Base-by-base conservation (phyloP, 2,329 filamentous ascomycete species). In the Microdochium paspali region DNA sequence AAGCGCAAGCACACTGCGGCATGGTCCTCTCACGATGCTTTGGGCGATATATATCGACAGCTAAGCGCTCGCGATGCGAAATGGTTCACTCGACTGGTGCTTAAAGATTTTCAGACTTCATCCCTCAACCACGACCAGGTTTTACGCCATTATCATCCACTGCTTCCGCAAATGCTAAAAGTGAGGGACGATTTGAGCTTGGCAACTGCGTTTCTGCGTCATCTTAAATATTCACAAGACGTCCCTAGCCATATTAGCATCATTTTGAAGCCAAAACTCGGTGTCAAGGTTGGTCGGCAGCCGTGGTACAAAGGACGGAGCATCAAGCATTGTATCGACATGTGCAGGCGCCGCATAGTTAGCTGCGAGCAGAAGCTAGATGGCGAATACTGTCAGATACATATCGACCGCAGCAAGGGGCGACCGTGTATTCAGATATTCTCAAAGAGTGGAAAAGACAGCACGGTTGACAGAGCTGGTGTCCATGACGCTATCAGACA, bases 361-460 rank as follows among this genome's bases (percentile, higher is more conserved):
- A 87, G 84, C 49, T 75, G 89, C 23, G 88, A 95, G 62, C 74
- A 82, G 46, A 95, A 95, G 60, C 80, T 94, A 51, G 89, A 95
- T 56, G 89, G 87, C 12, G 90, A 95, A 63, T 95, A 93, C 54
- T 94, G 87, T 55, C 90, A 95, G 61, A 80, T 95, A 25, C 90
- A 95, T 57, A 70, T 95, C 32, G 81, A 94, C 58, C 67, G 87
- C 6, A 68, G 69, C 9, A 79, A 76, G 45, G 67, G 67, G 15
- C 60, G 49, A 1, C 59, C 74, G 1, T 76, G 72, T 44, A 80
- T 95, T 24, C 83, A 85, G 52, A 91, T 95, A 25, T 95, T 93
- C 60, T 94, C 89, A 10, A 96, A 95, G 61, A 93, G 88, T 57
- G 88, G 90, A 49, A 94, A 93, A 60, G 87, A 95, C 54, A 91